Conservation (phyloP, 2,329 filamentous ascomycete species). For the Ophiostoma sp. region DNA sequence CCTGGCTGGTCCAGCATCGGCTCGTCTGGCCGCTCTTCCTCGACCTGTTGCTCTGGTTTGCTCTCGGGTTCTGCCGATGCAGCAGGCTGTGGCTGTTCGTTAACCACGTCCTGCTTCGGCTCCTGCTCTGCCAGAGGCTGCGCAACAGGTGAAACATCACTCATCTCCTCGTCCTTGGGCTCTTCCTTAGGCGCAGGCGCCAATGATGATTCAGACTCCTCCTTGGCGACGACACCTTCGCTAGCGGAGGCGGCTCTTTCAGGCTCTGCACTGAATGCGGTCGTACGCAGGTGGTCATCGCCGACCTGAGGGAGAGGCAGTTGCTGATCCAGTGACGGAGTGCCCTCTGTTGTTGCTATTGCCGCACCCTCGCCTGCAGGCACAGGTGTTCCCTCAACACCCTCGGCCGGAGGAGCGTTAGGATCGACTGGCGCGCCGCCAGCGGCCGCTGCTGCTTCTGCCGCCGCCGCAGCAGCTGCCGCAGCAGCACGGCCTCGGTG, state of each 20-base stretch:
- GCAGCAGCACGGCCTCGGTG: slow-evolving; percentile 26
- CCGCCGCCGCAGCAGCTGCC: slow-evolving; percentile 23
- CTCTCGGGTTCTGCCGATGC: background rate
- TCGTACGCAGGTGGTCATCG: background rate
- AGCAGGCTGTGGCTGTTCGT: background rate
- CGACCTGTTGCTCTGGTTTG: background rate
- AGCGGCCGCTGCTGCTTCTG: slow-evolving; percentile 35
- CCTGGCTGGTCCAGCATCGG: slow-evolving; percentile 25
- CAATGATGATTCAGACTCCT: background rate
- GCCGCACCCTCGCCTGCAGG: background rate
- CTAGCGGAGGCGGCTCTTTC: background rate
- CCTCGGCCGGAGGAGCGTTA: background rate
- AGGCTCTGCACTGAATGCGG: background rate
- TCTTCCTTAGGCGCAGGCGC: slow-evolving; percentile 18
- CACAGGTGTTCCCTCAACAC: background rate
- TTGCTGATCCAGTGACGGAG: background rate
- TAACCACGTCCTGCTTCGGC: background rate
- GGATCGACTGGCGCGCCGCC: background rate
- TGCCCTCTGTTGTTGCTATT: background rate
- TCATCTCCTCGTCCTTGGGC: slow-evolving; percentile 21
- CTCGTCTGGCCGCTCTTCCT: slow-evolving; percentile 16
- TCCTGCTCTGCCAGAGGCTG: background rate
- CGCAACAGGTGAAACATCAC: background rate
- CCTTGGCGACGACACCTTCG: background rate
- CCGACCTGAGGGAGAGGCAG: slow-evolving; percentile 9